Base-by-base conservation (phyloP, 768 basidiomycete genomes). In the Leccinum imitatum region DNA sequence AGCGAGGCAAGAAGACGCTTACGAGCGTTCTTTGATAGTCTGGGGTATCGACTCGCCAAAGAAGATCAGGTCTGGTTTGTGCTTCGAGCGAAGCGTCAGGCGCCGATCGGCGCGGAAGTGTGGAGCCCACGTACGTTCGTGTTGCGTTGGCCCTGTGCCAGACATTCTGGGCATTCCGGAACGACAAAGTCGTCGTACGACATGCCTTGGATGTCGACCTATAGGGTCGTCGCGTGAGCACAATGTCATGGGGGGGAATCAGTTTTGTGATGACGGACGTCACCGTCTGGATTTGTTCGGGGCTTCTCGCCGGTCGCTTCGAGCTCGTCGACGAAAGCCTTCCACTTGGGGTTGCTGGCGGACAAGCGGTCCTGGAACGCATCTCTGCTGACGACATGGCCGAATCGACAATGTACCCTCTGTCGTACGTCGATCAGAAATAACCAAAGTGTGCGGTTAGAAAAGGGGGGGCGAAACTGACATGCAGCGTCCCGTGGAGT, bases 271-370 rank as follows among this genome's bases (percentile, higher is more conserved):
- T 46, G 10, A 80, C 82, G 59, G 65, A 91, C 95, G 77, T 97
- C 95, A 71, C 95, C 95, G 65, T 96, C 95, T 11, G 95, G 95
- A 71, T 96, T 96, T 25, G 91, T 95, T 59, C 91, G 81, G 2
- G 83, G 87, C 57, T 83, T 81, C 48, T 75, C 71, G 5, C 86
- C 84, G 0, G 80, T 80, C 27, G 74, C 74, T 69, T 87, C 85
- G 52, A 89, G 72, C 48, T 88, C 84, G 57, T 88, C 84, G 17
- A 84, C 79, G 66, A 83, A 89, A 6, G 79, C 79, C 60, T 84
- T 84, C 93, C 93, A 96, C 52, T 78, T 75, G 0, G 93, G 95
- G 73, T 96, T 97, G 33, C 84, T 77, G 3, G 73, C 71, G 21
- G 89, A 86, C 33, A 98, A 76, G 75, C 82, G 80, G 25, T 84